Evolutionary conservation across 257 asterid genomes (phyloP).

Genomic region (Perilla frutescens): DNA sequence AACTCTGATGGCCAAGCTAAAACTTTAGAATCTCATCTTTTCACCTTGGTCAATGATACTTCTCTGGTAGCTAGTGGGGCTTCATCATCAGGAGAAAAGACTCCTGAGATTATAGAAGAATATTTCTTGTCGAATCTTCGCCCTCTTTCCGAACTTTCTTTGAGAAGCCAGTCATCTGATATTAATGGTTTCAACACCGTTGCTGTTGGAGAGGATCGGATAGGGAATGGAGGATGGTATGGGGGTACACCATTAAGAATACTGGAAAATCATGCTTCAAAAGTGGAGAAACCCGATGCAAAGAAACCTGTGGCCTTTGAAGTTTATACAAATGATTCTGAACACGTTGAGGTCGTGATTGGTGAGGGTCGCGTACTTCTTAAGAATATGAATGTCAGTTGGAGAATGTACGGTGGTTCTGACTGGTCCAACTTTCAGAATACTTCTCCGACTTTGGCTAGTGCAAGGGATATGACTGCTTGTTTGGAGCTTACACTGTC

Average conservation of each 20-base stretch:
- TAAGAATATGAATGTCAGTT: conserved; percentile 75
- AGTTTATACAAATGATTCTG: conserved; percentile 56
- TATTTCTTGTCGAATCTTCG: conserved; percentile 78
- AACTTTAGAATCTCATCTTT: conserved; percentile 48
- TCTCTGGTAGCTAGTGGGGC: conserved; percentile 47
- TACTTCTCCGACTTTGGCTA: conserved; percentile 46
- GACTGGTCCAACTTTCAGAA: conserved; percentile 71
- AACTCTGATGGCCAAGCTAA: conserved; percentile 57
- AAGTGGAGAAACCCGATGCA: conserved; percentile 48
- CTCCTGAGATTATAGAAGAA: conserved; percentile 77
- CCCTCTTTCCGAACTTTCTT: conserved; percentile 63
- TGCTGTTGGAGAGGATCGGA: conserved; percentile 46
- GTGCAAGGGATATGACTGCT: conserved; percentile 61
- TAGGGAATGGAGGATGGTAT: conserved; percentile 79
- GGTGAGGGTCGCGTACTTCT: conserved; percentile 69
- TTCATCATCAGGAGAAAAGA: conserved; percentile 52
- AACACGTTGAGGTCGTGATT: conserved; percentile 51
- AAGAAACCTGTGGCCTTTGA: conserved; percentile 42
- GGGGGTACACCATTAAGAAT: conserved; percentile 58
- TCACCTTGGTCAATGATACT: conserved; percentile 43
- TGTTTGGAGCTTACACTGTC: conserved; percentile 74
- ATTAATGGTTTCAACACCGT: conserved; percentile 39
- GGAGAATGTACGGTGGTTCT: conserved; percentile 92
- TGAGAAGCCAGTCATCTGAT: conserved; percentile 52
- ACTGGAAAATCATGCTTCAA: conserved; percentile 79